phyloP scores from a whole-genome alignment of 1,139 yeast species.

The Hanseniaspora gamundiae region DNA sequence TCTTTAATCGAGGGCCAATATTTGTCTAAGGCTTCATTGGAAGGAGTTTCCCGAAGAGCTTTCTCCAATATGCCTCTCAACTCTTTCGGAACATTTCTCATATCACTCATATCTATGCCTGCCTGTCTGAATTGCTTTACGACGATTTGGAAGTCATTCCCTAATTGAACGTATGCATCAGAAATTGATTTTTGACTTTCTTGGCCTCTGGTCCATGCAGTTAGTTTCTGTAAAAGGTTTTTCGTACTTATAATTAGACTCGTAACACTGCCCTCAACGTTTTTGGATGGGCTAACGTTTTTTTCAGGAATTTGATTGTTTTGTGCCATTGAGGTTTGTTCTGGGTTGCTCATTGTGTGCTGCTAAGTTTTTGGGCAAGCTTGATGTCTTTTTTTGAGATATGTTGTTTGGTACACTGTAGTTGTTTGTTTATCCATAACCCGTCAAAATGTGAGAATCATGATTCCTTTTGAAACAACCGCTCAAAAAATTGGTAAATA shows the following conservation, averaged over 20 bases:
- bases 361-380: background rate
- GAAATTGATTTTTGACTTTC: slow-evolving; percentile 80
- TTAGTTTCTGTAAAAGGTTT: slow-evolving; percentile 69
- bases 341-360: no score
- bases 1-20: slow-evolving; percentile 80
- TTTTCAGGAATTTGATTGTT: slow-evolving; percentile 5
- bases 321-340: background rate
- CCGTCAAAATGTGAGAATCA: no score
- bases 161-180: slow-evolving; percentile 81
- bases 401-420: no score
- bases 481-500: no score
- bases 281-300: slow-evolving; percentile 25
- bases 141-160: slow-evolving; percentile 86
- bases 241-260: slow-evolving; percentile 79
- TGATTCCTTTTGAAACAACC: no score
- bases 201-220: slow-evolving; percentile 79
- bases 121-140: slow-evolving; percentile 59
- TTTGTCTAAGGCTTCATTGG: slow-evolving; percentile 68
- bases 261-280: slow-evolving; percentile 77
- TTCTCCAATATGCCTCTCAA: slow-evolving; percentile 70
- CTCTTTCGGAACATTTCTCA: slow-evolving; percentile 68
- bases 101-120: slow-evolving; percentile 56
- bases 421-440: no score
- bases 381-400: background rate
- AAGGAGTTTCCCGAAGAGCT: slow-evolving; percentile 76